A percentile compares a stretch with the other conserved stretches of the same genome.
phyloP scores from a whole-genome alignment of 2,329 filamentous ascomycete species.

The Claviceps cyperi region DNA sequence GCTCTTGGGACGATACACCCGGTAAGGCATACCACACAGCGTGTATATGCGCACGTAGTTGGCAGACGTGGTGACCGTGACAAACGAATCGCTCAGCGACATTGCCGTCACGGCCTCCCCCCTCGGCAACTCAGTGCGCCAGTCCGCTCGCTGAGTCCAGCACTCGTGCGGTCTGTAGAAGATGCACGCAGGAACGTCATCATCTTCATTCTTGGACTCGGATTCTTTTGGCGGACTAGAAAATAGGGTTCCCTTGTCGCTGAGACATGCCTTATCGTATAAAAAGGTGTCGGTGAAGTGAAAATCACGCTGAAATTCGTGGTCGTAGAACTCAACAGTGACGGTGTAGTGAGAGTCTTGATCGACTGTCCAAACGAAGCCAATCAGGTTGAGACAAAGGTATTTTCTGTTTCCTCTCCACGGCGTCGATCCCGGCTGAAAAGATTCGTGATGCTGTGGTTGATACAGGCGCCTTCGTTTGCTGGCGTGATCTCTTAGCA shows the following conservation, averaged over 20 bases:
- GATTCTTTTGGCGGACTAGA: constrained; percentile 51
- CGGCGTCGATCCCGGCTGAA: constrained; percentile 88
- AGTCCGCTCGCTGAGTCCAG: constrained; percentile 83
- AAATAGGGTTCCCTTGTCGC: constrained; percentile 74
- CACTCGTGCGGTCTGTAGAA: constrained; percentile 96
- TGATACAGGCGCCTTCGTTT: constrained; percentile 38
- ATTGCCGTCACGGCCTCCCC: constrained; percentile 82
- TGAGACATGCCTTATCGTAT: constrained; percentile 90
- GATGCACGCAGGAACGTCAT: constrained; percentile 58
- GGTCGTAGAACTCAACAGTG: constrained; percentile 95
- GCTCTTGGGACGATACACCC: constrained; percentile 84
- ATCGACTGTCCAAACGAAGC: constrained; percentile 93
- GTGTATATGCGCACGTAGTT: constrained; percentile 91
- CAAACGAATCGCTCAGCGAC: constrained; percentile 78
- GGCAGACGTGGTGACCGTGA: constrained; percentile 73
- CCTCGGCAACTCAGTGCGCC: constrained; percentile 73
- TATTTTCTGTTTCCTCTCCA: constrained; percentile 94
- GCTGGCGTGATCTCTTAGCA: constrained; percentile 23
- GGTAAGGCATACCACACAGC: constrained; percentile 77
- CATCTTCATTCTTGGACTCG: constrained; percentile 28
- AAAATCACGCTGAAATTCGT: constrained; percentile 81
- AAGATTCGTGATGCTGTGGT: constrained; percentile 64
- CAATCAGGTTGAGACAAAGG: constrained; percentile 81
- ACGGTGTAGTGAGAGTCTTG: constrained; percentile 89
- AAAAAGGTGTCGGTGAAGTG: constrained; percentile 94